Conservation (phyloP, 73 alveolate species). For the Paramecium sexaurelia region DNA sequence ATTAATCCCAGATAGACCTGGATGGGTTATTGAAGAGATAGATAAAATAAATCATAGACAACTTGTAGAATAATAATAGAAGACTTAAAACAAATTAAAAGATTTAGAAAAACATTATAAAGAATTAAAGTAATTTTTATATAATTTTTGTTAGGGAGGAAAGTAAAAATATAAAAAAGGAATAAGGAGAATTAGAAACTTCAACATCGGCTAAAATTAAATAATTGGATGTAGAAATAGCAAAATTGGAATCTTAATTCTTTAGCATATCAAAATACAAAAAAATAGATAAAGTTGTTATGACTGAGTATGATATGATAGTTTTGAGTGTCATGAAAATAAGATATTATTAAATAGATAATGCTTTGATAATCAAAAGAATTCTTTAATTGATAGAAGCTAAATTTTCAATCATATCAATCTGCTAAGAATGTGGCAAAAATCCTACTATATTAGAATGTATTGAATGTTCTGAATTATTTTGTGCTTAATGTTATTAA, state of each 20-base stretch:
- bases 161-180: background rate
- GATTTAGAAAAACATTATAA: background rate
- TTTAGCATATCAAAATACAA: background rate
- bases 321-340: background rate
- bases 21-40: slow-evolving; percentile 36
- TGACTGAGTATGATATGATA: slow-evolving; percentile 25
- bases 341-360: slow-evolving; percentile 23
- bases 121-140: background rate
- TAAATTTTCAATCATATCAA: background rate
- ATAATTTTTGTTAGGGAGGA: background rate
- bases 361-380: background rate
- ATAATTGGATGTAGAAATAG: background rate
- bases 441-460: slow-evolving; percentile 14
- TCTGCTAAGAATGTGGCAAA: background rate
- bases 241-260: background rate
- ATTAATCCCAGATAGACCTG: slow-evolving; percentile 47
- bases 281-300: background rate
- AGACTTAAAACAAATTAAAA: background rate
- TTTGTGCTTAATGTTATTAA: slow-evolving; percentile 46
- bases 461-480: slow-evolving; percentile 33
- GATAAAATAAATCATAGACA: slow-evolving; percentile 31
- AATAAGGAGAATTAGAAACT: background rate
- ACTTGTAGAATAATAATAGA: background rate
- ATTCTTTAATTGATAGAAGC: background rate
- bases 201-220: background rate